Conservation (phyloP, 2,329 filamentous ascomycete species). For the Juglanconis juglandina region DNA sequence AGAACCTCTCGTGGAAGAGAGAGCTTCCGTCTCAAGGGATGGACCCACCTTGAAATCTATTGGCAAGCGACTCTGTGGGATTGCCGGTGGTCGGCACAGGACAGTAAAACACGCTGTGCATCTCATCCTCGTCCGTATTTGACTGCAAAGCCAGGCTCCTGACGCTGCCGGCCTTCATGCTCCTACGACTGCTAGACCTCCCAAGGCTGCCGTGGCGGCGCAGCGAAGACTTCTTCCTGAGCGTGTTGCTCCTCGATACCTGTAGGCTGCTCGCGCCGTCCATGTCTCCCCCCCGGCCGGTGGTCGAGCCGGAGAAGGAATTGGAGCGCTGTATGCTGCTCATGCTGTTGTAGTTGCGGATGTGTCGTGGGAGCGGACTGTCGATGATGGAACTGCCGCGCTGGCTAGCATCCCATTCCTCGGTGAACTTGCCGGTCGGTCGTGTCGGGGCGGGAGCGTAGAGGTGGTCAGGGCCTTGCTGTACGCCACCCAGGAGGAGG, state of each 20-base stretch:
- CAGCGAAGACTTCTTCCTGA: conserved; percentile 85
- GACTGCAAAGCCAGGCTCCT: conserved; percentile 73
- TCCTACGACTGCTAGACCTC: conserved; percentile 76
- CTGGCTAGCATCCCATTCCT: conserved; percentile 69
- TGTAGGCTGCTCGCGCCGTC: conserved; percentile 31
- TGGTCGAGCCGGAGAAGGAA: conserved; percentile 54
- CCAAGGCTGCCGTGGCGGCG: conserved; percentile 70
- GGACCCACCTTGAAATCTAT: conserved; percentile 77
- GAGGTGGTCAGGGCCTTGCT: conserved; percentile 13
- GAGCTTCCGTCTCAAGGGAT: neutral
- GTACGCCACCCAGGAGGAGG: neutral
- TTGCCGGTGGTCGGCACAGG: conserved; percentile 84
- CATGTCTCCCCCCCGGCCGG: conserved; percentile 39
- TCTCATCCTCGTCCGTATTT: conserved; percentile 63
- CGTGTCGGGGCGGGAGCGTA: conserved; percentile 21
- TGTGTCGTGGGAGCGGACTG: conserved; percentile 30
- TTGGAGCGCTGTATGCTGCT: conserved; percentile 56
- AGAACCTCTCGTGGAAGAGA: conserved; percentile 2
- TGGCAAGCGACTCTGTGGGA: conserved; percentile 83
- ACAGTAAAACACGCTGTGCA: conserved; percentile 81
- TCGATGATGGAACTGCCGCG: conserved; percentile 64
- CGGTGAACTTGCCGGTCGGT: conserved; percentile 56
- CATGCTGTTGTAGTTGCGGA: conserved; percentile 10
- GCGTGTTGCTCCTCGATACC: conserved; percentile 60
- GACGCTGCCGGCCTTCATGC: conserved; percentile 81